Conservation (phyloP, 2,329 filamentous ascomycete species). For the Diaporthe citriasiana region DNA sequence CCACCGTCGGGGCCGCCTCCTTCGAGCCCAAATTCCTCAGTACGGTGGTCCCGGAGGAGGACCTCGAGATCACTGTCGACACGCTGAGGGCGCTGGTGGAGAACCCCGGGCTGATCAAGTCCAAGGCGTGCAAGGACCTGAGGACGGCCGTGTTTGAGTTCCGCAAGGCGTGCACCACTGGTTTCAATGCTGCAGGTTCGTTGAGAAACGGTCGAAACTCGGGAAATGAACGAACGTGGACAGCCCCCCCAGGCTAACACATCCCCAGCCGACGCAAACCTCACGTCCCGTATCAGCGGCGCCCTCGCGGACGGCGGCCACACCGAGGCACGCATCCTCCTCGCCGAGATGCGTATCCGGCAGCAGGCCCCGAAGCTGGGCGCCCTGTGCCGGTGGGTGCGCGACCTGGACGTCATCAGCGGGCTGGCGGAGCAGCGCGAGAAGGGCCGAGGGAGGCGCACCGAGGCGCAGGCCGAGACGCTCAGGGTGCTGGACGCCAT, state of each 20-base stretch:
- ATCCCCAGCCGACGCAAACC: constrained; percentile 66
- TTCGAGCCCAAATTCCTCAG: constrained; percentile 37
- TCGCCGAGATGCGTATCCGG: constrained; percentile 80
- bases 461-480: constrained; percentile 65
- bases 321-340: constrained; percentile 73
- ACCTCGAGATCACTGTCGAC: constrained; percentile 42
- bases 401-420: constrained; percentile 78
- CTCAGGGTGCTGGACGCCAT: constrained; percentile 75
- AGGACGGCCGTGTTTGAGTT: constrained; percentile 78
- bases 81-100: constrained; percentile 46
- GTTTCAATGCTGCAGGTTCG: constrained; percentile 67
- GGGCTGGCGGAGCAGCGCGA: constrained; percentile 71
- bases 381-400: constrained; percentile 79
- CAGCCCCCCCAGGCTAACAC: constrained; percentile 37
- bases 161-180: constrained; percentile 76
- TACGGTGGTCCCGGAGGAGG: constrained; percentile 41
- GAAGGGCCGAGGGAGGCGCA: constrained; percentile 58
- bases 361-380: constrained; percentile 76
- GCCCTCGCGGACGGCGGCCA: constrained; percentile 76
- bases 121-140: constrained; percentile 76
- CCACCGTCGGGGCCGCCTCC: constrained; percentile 25
- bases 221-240: no score
- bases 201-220: no score
- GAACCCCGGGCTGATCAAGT: constrained; percentile 75
- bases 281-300: constrained; percentile 76